Conservation (phyloP, 352 stramenopile genomes). For the Globisporangium cederbergense region DNA sequence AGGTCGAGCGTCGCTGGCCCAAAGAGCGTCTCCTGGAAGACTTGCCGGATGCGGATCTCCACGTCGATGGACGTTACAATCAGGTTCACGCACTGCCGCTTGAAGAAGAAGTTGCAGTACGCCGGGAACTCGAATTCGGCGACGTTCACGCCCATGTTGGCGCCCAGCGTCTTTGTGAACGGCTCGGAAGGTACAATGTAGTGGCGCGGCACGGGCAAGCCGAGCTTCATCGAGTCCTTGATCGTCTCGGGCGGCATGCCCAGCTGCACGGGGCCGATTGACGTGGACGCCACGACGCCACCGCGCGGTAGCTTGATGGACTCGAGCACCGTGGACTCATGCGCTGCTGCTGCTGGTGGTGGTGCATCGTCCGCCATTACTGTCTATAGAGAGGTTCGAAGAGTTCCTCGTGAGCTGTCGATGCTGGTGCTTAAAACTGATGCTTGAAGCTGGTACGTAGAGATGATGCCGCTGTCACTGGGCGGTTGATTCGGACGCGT, state of each 20-base stretch:
- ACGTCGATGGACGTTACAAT: conserved; percentile 78
- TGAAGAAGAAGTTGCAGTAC: conserved; percentile 98
- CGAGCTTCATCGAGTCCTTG: conserved; percentile 95
- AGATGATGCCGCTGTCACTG: background rate
- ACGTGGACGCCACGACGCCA: conserved; percentile 72
- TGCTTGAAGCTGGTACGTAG: background rate
- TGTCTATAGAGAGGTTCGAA: background rate
- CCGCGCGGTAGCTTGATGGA: conserved; percentile 70
- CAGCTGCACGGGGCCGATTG: conserved; percentile 80
- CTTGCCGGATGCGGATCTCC: conserved; percentile 75
- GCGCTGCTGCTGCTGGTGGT: background rate
- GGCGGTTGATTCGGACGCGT: background rate
- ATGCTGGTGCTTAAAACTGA: background rate
- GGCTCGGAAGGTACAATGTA: conserved; percentile 95
- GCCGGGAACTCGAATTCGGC: conserved; percentile 97
- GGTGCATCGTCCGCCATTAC: conserved; percentile 16
- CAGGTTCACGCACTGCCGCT: conserved; percentile 82
- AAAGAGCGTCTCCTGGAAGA: conserved; percentile 90
- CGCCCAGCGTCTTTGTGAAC: conserved; percentile 93
- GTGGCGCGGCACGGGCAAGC: conserved; percentile 89
- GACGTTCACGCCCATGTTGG: conserved; percentile 94
- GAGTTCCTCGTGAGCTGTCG: background rate
- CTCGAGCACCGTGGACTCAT: conserved; percentile 39
- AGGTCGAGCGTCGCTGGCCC: conserved; percentile 71
- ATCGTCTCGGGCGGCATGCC: conserved; percentile 97